Conservation (phyloP, 306 rosid genomes). For the Dalbergia oliveri region DNA sequence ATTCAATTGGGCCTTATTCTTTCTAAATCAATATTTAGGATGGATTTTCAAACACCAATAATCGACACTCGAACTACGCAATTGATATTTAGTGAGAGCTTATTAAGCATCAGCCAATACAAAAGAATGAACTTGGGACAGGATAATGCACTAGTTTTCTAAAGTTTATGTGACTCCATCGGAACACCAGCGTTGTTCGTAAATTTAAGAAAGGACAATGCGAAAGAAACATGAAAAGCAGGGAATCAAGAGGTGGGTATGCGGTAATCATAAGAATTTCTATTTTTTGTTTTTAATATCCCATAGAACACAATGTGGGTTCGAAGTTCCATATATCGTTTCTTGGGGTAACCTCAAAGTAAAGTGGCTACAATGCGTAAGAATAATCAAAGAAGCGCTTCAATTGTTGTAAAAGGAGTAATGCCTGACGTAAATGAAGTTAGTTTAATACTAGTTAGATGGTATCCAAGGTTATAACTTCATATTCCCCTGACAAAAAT, state of each 20-base stretch:
- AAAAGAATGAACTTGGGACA: neutral
- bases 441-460: conserved; percentile 52
- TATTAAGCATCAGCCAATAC: neutral
- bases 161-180: neutral
- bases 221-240: conserved; percentile 36
- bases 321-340: conserved; percentile 24
- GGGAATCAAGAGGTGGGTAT: conserved; percentile 38
- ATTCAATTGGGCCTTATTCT: no score
- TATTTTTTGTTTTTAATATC: neutral
- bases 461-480: conserved; percentile 76
- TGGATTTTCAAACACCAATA: no score
- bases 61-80: no score
- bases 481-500: conserved; percentile 65
- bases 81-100: neutral
- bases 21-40: no score
- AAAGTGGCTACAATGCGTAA: conserved; percentile 29
- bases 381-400: conserved; percentile 38
- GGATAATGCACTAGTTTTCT: neutral
- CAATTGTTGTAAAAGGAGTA: conserved; percentile 40
- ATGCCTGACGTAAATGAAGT: conserved; percentile 30
- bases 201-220: neutral
- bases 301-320: conserved; percentile 32
- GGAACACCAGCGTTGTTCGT: neutral
- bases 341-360: conserved; percentile 44
- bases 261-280: conserved; percentile 19